Base-by-base conservation (phyloP, 768 basidiomycete genomes). In the Leccinum aurantiacum region DNA sequence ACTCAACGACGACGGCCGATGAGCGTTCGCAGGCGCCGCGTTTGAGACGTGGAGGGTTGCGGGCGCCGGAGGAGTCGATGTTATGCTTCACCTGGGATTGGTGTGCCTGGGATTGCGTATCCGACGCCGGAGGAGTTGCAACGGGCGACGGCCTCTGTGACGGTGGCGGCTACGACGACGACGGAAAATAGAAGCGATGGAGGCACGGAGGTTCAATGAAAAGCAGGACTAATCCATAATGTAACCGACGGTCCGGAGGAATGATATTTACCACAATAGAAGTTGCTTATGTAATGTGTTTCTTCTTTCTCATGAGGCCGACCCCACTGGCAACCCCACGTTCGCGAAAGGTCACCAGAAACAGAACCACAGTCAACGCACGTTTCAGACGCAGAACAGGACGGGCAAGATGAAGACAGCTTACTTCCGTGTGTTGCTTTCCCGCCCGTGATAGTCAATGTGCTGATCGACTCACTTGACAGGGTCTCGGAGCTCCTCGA, bases 401-500 rank as follows among this genome's bases (percentile, higher is more conserved):
- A n/a, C n/a, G n/a, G n/a, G n/a, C n/a, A n/a, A n/a, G n/a, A 77
- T 9, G 75, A 76, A 9, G 68, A 72, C 31, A 72, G 75, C 11
- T 71, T 78, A 8, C 65, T 84, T 56, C 81, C 82, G 88, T 24
- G 24, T 24, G 84, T 7, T 7, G 49, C 37, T 29, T 25, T 24
- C 10, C 24, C 1, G 19, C 5, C 6, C 19, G 8, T 7, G 52
- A 46, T 49, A 54, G n/a, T n/a, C 35, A 27, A 53, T 37, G 24
- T 2, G 41, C 3, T 41, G 41, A 27, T 24, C 13, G 37, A 11
- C 49, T 6, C 27, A 17, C 22, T 27, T 6, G 7, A 50, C 61
- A 92, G 91, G 56, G 74, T 96, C 25, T 84, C 90, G 63, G 93
- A 96, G 56, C 81, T 98, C 15, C 83, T 96, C 46, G 90, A 94